Evolutionary conservation across 768 basidiomycete species (phyloP).

Genomic region (Boletus fagicola): DNA sequence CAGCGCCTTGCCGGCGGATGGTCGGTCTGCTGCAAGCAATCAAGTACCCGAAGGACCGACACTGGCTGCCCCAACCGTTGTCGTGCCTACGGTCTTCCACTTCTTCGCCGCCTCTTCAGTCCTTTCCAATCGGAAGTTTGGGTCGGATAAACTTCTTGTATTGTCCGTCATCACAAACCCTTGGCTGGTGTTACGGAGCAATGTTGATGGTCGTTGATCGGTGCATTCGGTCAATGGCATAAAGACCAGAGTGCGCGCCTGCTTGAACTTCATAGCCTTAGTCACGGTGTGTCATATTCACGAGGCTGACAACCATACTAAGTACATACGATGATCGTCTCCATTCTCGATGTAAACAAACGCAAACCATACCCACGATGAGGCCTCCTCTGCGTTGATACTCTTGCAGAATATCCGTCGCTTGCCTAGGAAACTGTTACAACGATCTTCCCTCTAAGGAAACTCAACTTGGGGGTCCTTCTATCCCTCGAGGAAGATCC

Average conservation of each 20-base stretch:
- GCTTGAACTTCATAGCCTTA: neutral
- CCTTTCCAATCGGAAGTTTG: conserved; percentile 6
- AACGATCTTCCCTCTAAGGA: conserved; percentile 34
- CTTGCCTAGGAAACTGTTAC: conserved; percentile 24
- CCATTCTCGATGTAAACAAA: conserved; percentile 6
- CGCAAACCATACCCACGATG: conserved; percentile 4
- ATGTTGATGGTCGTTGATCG: neutral
- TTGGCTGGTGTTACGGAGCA: neutral
- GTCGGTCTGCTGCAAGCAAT: conserved; percentile 2
- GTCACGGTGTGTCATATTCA: neutral
- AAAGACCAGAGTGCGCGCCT: neutral
- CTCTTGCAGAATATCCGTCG: conserved; percentile 10
- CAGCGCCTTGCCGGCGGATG: neutral
- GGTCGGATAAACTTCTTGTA: neutral
- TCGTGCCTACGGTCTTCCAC: conserved; percentile 7
- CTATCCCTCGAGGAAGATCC: conserved; percentile 1
- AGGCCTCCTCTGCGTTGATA: neutral
- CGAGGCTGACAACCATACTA: neutral
- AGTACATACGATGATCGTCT: neutral
- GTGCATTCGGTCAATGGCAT: neutral
- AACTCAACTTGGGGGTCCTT: neutral
- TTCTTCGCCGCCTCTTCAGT: neutral
- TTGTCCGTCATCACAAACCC: neutral
- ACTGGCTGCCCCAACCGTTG: conserved; percentile 1
- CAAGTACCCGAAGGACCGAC: neutral